Evolutionary conservation across 805 yeast species (phyloP).

Genomic region (Saturnispora besseyi): DNA sequence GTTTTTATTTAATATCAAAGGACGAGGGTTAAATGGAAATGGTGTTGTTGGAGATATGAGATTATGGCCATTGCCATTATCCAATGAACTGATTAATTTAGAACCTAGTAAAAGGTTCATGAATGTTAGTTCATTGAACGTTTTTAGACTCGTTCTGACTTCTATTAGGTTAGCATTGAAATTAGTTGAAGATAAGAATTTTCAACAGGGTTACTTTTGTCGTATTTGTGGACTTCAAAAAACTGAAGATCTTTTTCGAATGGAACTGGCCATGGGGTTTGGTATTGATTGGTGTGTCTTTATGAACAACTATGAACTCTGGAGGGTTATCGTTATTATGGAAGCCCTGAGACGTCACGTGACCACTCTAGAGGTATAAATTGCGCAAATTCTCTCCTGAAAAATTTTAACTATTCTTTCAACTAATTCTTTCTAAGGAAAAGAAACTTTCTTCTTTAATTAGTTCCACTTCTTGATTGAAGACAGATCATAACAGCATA

Average conservation of each 20-base stretch:
- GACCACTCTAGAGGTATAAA: conserved; percentile 2
- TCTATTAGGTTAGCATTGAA: conserved; percentile 33
- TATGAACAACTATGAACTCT: conserved; percentile 29
- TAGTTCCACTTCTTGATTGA: too few species aligned
- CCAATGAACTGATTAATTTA: neutral
- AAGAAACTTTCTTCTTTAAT: neutral
- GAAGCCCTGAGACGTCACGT: conserved; percentile 8
- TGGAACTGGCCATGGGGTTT: conserved; percentile 35
- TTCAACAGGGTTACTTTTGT: conserved; percentile 34
- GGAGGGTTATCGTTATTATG: conserved; percentile 24
- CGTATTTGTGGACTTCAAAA: conserved; percentile 37
- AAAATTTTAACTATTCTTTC: neutral
- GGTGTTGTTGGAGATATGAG: conserved; percentile 4
- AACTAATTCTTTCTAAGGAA: neutral
- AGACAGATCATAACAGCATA: neutral
- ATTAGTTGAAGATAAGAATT: conserved; percentile 37
- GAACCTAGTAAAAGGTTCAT: conserved; percentile 15
- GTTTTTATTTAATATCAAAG: conserved; percentile 22
- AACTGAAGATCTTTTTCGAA: conserved; percentile 29
- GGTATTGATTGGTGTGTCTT: conserved; percentile 34
- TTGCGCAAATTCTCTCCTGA: neutral
- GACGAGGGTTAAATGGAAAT: conserved; percentile 5
- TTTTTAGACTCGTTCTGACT: conserved; percentile 33
- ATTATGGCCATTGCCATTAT: conserved; percentile 5
- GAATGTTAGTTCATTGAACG: conserved; percentile 30